These are phyloP conservation scores for Penicillium sp. DNA, from an alignment of 2,329 filamentous ascomycete species.

Conservation along the genomic window DNA sequence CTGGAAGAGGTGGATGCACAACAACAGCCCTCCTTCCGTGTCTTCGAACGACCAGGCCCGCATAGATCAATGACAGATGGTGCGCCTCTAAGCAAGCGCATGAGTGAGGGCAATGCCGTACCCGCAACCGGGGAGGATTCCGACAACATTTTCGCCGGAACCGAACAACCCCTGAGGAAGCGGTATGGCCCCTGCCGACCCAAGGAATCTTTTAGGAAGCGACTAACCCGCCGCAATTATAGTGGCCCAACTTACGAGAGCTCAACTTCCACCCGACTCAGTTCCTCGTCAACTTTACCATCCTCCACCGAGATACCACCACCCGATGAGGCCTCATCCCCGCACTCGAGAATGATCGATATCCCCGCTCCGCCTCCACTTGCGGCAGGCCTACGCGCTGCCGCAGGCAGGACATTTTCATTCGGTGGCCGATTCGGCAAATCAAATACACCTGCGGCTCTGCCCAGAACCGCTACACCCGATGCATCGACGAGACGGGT, in stretches of 20 bases:
- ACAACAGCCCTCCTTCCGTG: constrained; percentile 51
- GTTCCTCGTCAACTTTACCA: constrained; percentile 55
- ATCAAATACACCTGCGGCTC: constrained; percentile 22
- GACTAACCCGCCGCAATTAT: constrained; percentile 39
- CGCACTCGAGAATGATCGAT: constrained; percentile 40
- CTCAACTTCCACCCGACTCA: constrained; percentile 52
- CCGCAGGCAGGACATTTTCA: constrained; percentile 51
- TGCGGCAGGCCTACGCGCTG: constrained; percentile 44
- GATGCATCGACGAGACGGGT: constrained; percentile 39
- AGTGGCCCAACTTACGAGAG: constrained; percentile 51
- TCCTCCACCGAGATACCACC: constrained; percentile 51
- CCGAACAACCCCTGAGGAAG: constrained; percentile 33
- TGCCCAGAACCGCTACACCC: constrained; percentile 24
- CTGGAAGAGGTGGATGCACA: constrained; percentile 48
- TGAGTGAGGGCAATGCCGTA: constrained; percentile 35
- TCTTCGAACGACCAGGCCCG: constrained; percentile 50
- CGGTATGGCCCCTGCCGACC: constrained; percentile 32
- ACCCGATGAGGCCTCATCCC: constrained; percentile 39
- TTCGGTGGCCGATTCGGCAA: constrained; percentile 48
- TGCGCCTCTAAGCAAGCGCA: constrained; percentile 33
- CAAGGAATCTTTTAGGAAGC: constrained; percentile 19
- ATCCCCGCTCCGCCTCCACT: constrained; percentile 42
- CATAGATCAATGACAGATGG: constrained; percentile 46
- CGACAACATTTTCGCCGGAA: constrained; percentile 41
- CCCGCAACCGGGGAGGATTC: constrained; percentile 36